These are phyloP conservation scores for Hymenoscyphus salicellus DNA, from an alignment of 2,329 filamentous ascomycete species.

Conservation along the genomic window DNA sequence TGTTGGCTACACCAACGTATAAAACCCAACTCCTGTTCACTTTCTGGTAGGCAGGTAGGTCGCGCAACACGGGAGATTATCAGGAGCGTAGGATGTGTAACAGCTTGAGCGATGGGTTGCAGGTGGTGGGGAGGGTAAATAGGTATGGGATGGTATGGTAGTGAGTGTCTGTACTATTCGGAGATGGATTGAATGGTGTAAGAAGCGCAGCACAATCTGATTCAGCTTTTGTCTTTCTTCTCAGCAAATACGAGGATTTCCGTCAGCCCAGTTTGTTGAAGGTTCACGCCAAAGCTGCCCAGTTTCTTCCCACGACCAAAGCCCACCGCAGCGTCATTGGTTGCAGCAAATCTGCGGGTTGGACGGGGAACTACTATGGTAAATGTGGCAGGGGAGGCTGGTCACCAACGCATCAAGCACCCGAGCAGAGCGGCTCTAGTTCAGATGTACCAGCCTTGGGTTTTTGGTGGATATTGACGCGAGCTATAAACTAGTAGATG, in stretches of 20 bases:
- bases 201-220: neutral
- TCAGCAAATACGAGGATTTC: neutral
- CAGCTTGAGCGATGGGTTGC: neutral
- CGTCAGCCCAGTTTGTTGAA: neutral
- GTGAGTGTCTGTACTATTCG: neutral
- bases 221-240: neutral
- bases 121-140: neutral
- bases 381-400: neutral
- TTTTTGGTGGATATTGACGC: neutral
- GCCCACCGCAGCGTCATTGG: neutral
- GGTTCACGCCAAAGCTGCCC: neutral
- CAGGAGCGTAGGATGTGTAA: neutral
- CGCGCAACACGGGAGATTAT: neutral
- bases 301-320: neutral
- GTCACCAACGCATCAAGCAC: neutral
- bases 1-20: neutral
- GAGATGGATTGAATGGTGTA: neutral
- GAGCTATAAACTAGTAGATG: neutral
- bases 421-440: neutral
- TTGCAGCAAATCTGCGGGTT: neutral
- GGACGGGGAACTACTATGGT: slow-evolving; percentile 2
- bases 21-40: neutral
- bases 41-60: neutral
- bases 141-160: neutral
- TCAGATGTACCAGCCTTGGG: neutral